Evolutionary conservation across 2,329 filamentous ascomycete species (phyloP), one percentile per base, ranked within the genome.

Genomic region (Apiospora phragmitis): DNA sequence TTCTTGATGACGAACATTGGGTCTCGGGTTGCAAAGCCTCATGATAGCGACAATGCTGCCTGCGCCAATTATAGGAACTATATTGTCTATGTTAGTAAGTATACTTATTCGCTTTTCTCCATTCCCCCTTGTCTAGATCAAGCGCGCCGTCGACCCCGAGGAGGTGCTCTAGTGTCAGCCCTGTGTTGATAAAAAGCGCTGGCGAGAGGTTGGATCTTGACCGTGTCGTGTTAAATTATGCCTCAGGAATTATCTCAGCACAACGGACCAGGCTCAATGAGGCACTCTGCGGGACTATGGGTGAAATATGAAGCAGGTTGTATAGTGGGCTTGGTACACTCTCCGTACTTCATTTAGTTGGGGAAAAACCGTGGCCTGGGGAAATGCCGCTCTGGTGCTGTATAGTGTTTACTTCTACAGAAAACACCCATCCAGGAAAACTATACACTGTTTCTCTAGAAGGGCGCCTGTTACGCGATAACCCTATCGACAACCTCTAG

Each of bases 21-120:
- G 0, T 81, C 86, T 0, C 77, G 79, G 0, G 75, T 86, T 55
- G 85, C 84, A 1, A 76, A 78, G 42, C 83, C 85, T 0, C 76
- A 82, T 24, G 85, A 85, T 0, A 85, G 84, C 0, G 78, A 82
- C 55, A 84, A 85, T 41, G 79, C 86, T 0, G 81, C 87, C 2
- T 83, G 84, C 47, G 86, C 87, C 0, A 85, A 85, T 0, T 90
- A 87, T 86, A 81, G 88, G 21, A 83, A 74, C 16, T 80, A 84
- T 0, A 81, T 82, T 24, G 76, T 83, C 3, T 84, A 85, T 68
- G 73, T 79, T 0, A 73, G 85, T 85, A 76, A 77, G 83, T 80
- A 65, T 32, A 35, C 16, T n/a, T 6, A 18, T 35, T n/a, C 49
- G 8, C 29, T 51, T 47, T 21, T 11, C 24, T 66, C 16, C n/a